Conservation (phyloP, 75 land plant species). For the Cupressus sempervirens region DNA sequence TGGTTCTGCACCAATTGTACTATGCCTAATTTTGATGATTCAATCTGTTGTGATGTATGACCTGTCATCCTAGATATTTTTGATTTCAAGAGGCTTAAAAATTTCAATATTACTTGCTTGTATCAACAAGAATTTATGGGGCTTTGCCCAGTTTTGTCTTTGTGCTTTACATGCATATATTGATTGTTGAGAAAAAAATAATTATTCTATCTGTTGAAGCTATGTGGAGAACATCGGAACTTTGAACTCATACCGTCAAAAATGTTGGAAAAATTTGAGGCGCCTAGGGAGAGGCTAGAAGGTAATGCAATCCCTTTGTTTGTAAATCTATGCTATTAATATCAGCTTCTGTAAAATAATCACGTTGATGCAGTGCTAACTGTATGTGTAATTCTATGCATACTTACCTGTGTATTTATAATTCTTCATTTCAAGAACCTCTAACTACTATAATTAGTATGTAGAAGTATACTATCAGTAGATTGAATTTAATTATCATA, state of each 20-base stretch:
- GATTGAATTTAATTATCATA: neutral
- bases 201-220: slow-evolving; percentile 24
- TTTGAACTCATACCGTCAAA: slow-evolving; percentile 41
- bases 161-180: neutral
- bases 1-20: slow-evolving; percentile 69
- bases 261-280: neutral
- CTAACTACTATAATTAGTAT: neutral
- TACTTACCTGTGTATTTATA: too few species aligned
- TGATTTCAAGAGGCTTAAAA: neutral
- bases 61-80: neutral
- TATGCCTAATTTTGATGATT: slow-evolving; percentile 44
- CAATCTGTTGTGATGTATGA: slow-evolving; percentile 34
- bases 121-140: neutral
- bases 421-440: neutral
- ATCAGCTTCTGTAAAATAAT: neutral
- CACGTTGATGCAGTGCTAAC: neutral
- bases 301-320: neutral
- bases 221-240: slow-evolving; percentile 65
- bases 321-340: neutral
- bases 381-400: neutral
- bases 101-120: neutral
- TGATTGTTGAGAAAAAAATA: neutral
- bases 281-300: neutral
- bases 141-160: slow-evolving; percentile 1
- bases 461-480: neutral